Evolutionary conservation across 371 early-diverging fungal species (phyloP).

Genomic region (Rhizopus stolonifer): DNA sequence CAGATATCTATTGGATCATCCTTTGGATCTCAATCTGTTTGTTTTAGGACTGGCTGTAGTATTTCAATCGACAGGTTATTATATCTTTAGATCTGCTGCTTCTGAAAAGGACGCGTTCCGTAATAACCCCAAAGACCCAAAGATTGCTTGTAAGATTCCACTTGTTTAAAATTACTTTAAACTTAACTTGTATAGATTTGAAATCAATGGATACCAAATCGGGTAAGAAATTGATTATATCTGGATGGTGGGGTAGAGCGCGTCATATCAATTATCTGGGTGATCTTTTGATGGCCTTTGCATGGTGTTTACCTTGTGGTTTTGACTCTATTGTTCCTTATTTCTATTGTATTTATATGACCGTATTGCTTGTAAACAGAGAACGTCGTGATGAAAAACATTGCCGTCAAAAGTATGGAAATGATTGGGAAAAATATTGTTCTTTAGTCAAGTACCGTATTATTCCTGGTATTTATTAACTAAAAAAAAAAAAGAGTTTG

Average conservation of each 20-base stretch:
- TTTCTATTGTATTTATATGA: slow-evolving; percentile 91
- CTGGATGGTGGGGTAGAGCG: slow-evolving; percentile 93
- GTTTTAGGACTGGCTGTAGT: slow-evolving; percentile 49
- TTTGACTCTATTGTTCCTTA: slow-evolving; percentile 77
- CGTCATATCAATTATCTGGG: slow-evolving; percentile 93
- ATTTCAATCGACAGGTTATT: slow-evolving; percentile 68
- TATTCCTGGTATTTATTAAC: slow-evolving; percentile 77
- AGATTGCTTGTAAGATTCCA: slow-evolving; percentile 50
- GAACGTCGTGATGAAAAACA: slow-evolving; percentile 85
- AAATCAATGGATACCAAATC: slow-evolving; percentile 79
- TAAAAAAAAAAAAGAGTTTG: too few species aligned
- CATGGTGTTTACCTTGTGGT: slow-evolving; percentile 82
- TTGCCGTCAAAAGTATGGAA: slow-evolving; percentile 89
- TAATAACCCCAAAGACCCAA: slow-evolving; percentile 67
- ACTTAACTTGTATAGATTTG: slow-evolving; percentile 46
- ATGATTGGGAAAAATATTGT: slow-evolving; percentile 90
- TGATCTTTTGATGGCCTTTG: slow-evolving; percentile 84
- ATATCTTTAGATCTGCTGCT: slow-evolving; percentile 87
- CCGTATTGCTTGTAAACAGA: slow-evolving; percentile 84
- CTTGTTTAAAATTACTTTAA: too few species aligned
- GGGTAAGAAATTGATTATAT: slow-evolving; percentile 78
- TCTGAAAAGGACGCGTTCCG: slow-evolving; percentile 86
- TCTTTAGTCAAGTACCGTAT: slow-evolving; percentile 82
- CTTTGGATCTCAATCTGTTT: slow-evolving; percentile 48
- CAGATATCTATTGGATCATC: slow-evolving; percentile 76